Evolutionary conservation across 441 rosid genomes (phyloP).

Genomic region (Erodium chrysanthum): DNA sequence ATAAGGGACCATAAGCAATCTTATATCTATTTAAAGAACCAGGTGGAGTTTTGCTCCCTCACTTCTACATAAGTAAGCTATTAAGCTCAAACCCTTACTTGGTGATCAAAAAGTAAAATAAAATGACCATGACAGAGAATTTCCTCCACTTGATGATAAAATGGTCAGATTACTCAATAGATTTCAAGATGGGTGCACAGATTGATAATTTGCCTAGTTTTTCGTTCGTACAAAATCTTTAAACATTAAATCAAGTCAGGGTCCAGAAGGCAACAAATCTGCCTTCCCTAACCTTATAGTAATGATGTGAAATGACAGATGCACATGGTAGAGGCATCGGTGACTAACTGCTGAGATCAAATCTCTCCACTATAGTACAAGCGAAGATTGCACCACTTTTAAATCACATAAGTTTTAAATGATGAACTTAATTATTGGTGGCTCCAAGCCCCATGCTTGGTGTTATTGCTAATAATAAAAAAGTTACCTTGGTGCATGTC

Average conservation of each 20-base stretch:
- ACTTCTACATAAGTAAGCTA: too few relatives aligned
- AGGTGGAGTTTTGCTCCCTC: too few relatives aligned
- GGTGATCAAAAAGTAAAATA: too few relatives aligned
- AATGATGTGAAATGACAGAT: background rate
- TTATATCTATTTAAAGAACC: too few relatives aligned
- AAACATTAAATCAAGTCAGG: background rate
- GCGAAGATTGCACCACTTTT: slow-evolving; percentile 1
- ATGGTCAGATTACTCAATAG: background rate
- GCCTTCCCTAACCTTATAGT: background rate
- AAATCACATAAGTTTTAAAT: background rate
- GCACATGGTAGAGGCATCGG: background rate
- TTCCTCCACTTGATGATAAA: too few relatives aligned
- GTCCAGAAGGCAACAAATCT: background rate
- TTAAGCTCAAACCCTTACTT: too few relatives aligned
- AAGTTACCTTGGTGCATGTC: slow-evolving; percentile 56
- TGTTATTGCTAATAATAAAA: too few relatives aligned
- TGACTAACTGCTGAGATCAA: background rate
- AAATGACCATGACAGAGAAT: too few relatives aligned
- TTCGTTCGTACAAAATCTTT: too few relatives aligned
- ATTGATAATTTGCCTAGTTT: too few relatives aligned
- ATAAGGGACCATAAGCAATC: too few relatives aligned
- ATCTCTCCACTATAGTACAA: background rate
- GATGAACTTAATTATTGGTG: background rate
- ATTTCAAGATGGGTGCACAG: background rate
- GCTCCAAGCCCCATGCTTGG: too few relatives aligned